phyloP scores from a whole-genome alignment of 2,329 filamentous ascomycete genomes.

The Penicillium sp. region DNA sequence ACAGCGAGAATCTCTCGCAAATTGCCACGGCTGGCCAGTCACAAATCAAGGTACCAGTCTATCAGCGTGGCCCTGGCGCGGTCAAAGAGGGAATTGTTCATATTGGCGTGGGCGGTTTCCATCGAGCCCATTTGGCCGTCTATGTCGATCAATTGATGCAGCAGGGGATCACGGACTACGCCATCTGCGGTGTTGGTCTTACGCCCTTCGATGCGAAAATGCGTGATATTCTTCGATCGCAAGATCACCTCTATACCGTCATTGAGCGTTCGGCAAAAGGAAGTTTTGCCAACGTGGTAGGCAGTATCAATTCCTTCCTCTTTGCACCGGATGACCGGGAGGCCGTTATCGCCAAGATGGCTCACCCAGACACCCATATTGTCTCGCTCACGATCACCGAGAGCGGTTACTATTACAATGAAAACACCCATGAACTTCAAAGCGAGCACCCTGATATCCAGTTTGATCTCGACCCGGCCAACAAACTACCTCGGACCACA shows the following conservation, averaged over 20 bases:
- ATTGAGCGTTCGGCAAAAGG: conserved; percentile 51
- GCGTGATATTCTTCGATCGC: conserved; percentile 46
- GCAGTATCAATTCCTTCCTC: conserved; percentile 50
- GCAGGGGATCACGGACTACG: conserved; percentile 44
- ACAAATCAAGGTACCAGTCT: conserved; percentile 39
- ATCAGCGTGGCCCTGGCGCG: conserved; percentile 36
- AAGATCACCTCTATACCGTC: conserved; percentile 51
- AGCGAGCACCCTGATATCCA: conserved; percentile 48
- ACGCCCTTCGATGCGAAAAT: conserved; percentile 48
- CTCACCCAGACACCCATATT: conserved; percentile 50
- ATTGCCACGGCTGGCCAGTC: conserved; percentile 28
- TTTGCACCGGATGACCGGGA: conserved; percentile 49
- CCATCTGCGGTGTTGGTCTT: conserved; percentile 50
- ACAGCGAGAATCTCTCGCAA: conserved; percentile 35
- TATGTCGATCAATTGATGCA: conserved; percentile 48
- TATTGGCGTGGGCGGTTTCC: conserved; percentile 52
- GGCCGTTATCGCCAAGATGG: conserved; percentile 52
- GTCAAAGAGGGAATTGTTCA: conserved; percentile 53
- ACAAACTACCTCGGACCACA: conserved; percentile 45
- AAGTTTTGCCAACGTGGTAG: conserved; percentile 46
- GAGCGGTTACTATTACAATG: conserved; percentile 54
- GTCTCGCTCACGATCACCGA: conserved; percentile 54
- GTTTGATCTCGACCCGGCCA: conserved; percentile 42
- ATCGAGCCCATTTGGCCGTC: conserved; percentile 50
- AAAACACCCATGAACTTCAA: conserved; percentile 52